Evolutionary conservation across 495 filamentous ascomycete genomes (phyloP).

Genomic region (Xylaria curta): DNA sequence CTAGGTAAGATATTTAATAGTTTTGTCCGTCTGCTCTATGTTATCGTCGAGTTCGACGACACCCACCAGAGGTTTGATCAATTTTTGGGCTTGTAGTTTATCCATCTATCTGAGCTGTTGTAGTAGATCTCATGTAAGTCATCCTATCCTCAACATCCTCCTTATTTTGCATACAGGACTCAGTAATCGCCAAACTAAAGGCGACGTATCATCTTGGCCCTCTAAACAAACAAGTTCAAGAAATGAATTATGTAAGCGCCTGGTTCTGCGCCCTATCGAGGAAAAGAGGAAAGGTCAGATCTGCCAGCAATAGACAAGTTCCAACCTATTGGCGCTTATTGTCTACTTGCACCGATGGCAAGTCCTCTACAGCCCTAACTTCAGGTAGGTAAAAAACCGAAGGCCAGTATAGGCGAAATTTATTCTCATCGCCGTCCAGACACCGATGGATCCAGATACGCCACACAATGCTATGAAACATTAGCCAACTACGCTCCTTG

Average conservation of each 20-base stretch:
- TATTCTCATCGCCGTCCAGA: conserved; percentile 75
- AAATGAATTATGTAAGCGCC: background rate
- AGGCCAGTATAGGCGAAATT: conserved; percentile 78
- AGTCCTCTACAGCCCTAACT: conserved; percentile 48
- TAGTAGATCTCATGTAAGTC: background rate
- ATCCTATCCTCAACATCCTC: background rate
- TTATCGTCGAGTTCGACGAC: background rate
- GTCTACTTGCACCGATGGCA: conserved; percentile 15
- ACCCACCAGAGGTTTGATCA: background rate
- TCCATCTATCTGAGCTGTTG: background rate
- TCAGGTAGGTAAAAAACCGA: conserved; percentile 68
- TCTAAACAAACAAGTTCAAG: background rate
- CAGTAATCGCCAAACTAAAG: background rate
- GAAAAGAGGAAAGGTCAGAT: background rate
- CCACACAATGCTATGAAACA: conserved; percentile 87
- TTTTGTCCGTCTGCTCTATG: background rate
- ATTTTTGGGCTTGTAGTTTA: background rate
- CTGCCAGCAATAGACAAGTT: background rate
- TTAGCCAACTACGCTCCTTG: conserved; percentile 45
- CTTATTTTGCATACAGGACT: background rate
- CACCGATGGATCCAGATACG: conserved; percentile 85
- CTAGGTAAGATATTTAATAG: background rate
- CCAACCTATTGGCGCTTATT: conserved; percentile 43
- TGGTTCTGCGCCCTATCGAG: background rate
- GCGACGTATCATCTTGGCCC: background rate